Base-by-base conservation (phyloP, 805 yeast genomes). In the Lachancea sp. region DNA sequence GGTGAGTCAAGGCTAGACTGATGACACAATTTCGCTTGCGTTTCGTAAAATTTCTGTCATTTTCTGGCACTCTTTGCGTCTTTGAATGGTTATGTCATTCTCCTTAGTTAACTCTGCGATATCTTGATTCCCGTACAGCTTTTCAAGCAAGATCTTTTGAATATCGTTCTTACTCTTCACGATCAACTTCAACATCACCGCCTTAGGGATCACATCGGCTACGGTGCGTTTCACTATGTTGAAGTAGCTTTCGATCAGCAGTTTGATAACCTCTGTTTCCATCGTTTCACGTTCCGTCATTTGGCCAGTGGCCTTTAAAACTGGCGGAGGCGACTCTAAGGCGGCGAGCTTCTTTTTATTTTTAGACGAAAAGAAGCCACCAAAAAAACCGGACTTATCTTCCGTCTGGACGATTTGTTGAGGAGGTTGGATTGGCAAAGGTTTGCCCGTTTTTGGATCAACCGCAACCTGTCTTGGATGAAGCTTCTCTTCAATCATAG, bases 311-410 rank as follows among this genome's bases (percentile, higher is more conserved):
- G 97, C 97, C 63, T 89, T 83, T 56, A 90, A 76, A 5, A 88
- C 89, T 25, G 95, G 78, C 30, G 98, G 98, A 36, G 98, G 98
- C 2, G 97, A 90, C 65, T 90, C 98, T 90, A 90, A 84, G 15
- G 86, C 80, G 21, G 94, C 97, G 55, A 89, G 72, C 66, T 92
- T 81, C 75, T 89, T 89, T 68, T 89, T 92, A 63, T 87, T 87
- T 67, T 88, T 89, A 4, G 90, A 77, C 8, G 89, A 78, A 66
- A 92, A 92, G 61, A 92, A 90, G 0, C 96, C 95, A 40, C 97
- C 96, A 63, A 92, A 92, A 68, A 90, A 92, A 4, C 97, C 95
- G 26, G 70, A 49, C 39, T 70, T 70, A 43, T 83, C 66, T 15
- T 64, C 69, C 9, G 63, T 65, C 29, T 46, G 44, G 24, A 60